Evolutionary conservation across 2,329 filamentous ascomycete species (phyloP).

Genomic region (Alternaria metachromatica): DNA sequence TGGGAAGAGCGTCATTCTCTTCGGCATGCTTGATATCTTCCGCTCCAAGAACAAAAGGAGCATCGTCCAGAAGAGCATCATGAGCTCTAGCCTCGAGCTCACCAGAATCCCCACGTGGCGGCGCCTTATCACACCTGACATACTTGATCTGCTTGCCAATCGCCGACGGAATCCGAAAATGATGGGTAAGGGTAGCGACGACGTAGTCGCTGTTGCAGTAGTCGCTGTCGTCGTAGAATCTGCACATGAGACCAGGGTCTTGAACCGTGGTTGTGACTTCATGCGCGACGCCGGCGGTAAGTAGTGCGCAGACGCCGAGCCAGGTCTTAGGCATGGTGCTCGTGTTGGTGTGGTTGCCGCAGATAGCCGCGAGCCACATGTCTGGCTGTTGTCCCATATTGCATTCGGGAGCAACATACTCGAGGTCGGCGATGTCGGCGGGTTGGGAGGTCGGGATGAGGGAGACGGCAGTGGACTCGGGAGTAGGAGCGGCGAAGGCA

Average conservation of each 20-base stretch:
- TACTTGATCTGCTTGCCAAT: too few relatives aligned
- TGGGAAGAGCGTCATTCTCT: rapidly evolving
- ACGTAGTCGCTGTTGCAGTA: not conserved
- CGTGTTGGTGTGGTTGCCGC: not conserved
- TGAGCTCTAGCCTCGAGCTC: too few relatives aligned
- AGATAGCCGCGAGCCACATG: not conserved
- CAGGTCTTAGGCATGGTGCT: not conserved
- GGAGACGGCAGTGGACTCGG: not conserved
- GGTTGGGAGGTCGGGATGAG: not conserved
- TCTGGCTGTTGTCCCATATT: not conserved
- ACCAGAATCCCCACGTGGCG: too few relatives aligned
- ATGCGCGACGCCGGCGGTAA: not conserved
- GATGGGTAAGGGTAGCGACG: not conserved
- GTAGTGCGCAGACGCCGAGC: not conserved
- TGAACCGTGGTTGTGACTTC: not conserved
- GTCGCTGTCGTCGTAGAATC: not conserved
- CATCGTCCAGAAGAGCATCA: not conserved
- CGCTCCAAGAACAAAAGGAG: not conserved
- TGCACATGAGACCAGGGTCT: not conserved
- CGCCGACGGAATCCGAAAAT: too few relatives aligned
- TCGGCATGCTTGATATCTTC: not conserved
- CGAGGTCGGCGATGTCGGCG: too few relatives aligned
- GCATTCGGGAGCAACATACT: not conserved
- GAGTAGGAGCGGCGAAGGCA: not conserved
- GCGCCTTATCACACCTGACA: too few relatives aligned